Conservation (phyloP, 768 basidiomycete species). For the Trametes meyenii region DNA sequence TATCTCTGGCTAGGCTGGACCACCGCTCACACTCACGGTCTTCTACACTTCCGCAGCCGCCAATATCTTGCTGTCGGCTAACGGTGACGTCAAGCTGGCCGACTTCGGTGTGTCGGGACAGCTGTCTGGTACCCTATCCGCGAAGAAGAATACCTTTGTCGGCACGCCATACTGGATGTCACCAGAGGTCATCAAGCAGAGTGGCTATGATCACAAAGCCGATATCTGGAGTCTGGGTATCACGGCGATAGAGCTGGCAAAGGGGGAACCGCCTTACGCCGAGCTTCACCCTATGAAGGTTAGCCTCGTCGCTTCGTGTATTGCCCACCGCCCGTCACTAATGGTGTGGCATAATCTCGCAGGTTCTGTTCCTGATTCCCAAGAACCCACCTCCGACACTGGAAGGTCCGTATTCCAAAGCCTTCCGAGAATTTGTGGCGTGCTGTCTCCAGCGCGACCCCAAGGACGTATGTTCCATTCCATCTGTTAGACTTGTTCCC, state of each 20-base stretch:
- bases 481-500: not conserved
- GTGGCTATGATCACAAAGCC: slow-evolving; percentile 98
- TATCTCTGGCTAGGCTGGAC: not conserved
- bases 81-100: slow-evolving; percentile 95
- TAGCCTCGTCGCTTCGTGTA: slow-evolving; percentile 22
- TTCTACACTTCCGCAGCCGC: slow-evolving; percentile 61
- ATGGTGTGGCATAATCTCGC: not conserved
- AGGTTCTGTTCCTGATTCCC: slow-evolving; percentile 98
- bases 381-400: slow-evolving; percentile 94
- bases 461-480: slow-evolving; percentile 59
- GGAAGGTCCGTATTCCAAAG: slow-evolving; percentile 88
- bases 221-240: slow-evolving; percentile 99
- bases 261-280: slow-evolving; percentile 97
- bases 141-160: slow-evolving; percentile 98
- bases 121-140: slow-evolving; percentile 87
- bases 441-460: slow-evolving; percentile 95
- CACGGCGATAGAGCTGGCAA: slow-evolving; percentile 96
- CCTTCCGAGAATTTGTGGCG: slow-evolving; percentile 92
- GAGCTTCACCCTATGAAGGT: slow-evolving; percentile 99
- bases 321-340: not conserved
- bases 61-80: slow-evolving; percentile 89
- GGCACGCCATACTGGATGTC: slow-evolving; percentile 99
- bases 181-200: slow-evolving; percentile 99
- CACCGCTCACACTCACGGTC: not conserved
- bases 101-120: slow-evolving; percentile 99